Percentiles rank a stretch among this genome's conserved stretches.
Evolutionary conservation across 352 stramenopile species (phyloP).

Genomic region (Pythium coloratum): DNA sequence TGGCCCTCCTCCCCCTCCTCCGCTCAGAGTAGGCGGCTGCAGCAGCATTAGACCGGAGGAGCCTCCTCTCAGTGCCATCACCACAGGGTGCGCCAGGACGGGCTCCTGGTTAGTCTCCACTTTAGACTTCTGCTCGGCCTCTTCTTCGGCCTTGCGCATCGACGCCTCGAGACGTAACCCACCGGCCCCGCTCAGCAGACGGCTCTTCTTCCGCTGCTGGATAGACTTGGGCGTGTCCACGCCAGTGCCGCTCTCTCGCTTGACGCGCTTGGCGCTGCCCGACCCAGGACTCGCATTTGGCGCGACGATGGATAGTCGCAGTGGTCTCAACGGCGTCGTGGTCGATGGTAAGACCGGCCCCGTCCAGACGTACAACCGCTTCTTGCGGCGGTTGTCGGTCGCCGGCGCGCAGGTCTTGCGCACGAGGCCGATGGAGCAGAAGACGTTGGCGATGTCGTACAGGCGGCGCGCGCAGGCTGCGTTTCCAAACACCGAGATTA

Average conservation of each 20-base stretch:
- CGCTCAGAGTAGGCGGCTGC: neutral
- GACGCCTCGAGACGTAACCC: constrained; percentile 23
- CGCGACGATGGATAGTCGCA: constrained; percentile 8
- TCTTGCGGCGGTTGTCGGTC: constrained; percentile 35
- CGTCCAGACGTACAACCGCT: constrained; percentile 34
- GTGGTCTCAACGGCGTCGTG: constrained; percentile 26
- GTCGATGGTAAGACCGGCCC: constrained; percentile 29
- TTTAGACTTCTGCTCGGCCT: neutral
- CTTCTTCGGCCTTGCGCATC: constrained; percentile 27
- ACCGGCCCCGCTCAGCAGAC: constrained; percentile 4
- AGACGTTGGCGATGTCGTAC: constrained; percentile 46
- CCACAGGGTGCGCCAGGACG: constrained; percentile 20
- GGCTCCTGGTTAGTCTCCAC: neutral
- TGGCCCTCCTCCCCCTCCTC: neutral
- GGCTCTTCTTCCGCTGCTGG: constrained; percentile 23
- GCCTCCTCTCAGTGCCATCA: constrained; percentile 14
- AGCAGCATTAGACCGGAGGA: neutral
- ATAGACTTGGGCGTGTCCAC: constrained; percentile 11
- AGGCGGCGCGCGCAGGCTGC: constrained; percentile 35
- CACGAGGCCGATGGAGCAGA: constrained; percentile 38
- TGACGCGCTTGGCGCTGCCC: constrained; percentile 27
- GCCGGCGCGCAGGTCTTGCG: constrained; percentile 28
- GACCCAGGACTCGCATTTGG: constrained; percentile 22
- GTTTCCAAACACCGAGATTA: neutral
- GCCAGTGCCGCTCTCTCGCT: constrained; percentile 12